Evolutionary conservation across 345 rosid species (phyloP), one percentile per base, ranked within the genome.

Genomic region (Hibiscus trionum): DNA sequence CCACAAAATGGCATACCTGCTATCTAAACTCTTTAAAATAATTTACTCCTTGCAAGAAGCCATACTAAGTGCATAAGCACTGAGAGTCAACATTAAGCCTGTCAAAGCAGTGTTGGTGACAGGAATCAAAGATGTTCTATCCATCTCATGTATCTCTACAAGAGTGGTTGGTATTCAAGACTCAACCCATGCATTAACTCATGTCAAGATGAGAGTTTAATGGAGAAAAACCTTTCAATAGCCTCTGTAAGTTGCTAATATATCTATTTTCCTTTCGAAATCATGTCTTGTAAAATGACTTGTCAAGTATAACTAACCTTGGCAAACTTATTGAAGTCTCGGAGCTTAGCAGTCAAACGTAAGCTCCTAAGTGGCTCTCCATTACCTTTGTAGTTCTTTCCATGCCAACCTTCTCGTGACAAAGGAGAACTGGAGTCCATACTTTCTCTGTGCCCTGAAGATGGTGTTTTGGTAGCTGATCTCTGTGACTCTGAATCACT

Each of bases 301-400:
- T 65, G 35, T 56, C 55, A 74, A 65, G 37, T 31, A 76, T 10
- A 14, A 76, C 85, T 12, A 79, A 94, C 98, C 99, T 93, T 93
- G 46, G 98, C 98, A 84, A 78, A 87, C 79, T 95, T 95, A 72
- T 93, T 94, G 73, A 95, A 90, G 85, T 93, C 99, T 4, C 98
- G 93, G 39, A 95, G 91, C 79, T 95, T 95, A 69, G 94, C 78
- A 31, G 98, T 90, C 80, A 95, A 76, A 70, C 94, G 92, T 74
- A 88, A 78, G 85, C 90, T 86, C 49, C 90, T 91, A 61, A 83
- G 77, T 73, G 86, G 86, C 66, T 94, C 99, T 44, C 83, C 92
- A 59, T 80, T 76, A 64, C 90, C 90, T 83, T 77, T 89, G 66
- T 66, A 69, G 69, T 71, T 64, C 81, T 83, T 92, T 57, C 93